Percentiles rank a stretch among this genome's conserved stretches.
Evolutionary conservation across 768 basidiomycete species (phyloP).

Genomic region (Rhodocollybia butyracea): DNA sequence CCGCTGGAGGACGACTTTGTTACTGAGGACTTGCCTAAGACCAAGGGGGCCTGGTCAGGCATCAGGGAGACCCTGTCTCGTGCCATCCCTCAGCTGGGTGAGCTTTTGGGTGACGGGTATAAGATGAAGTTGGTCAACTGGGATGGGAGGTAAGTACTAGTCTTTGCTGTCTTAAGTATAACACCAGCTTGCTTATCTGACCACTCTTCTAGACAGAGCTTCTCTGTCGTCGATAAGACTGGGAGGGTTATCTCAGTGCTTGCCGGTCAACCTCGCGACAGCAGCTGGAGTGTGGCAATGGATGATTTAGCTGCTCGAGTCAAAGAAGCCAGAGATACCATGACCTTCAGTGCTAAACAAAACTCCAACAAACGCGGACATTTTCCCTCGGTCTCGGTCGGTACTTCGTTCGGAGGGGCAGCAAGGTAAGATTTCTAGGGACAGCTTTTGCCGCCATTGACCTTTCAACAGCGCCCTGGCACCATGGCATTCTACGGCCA

Average conservation of each 20-base stretch:
- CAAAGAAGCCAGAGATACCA: not conserved
- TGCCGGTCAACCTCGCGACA: not conserved
- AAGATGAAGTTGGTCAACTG: no score
- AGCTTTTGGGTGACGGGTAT: no score
- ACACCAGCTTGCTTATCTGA: no score
- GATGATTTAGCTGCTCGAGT: not conserved
- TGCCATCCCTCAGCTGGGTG: no score
- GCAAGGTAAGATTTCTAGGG: not conserved
- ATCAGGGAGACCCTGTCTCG: no score
- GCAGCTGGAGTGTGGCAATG: not conserved
- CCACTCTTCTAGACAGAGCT: not conserved
- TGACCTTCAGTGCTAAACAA: not conserved
- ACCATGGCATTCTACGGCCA: not conserved
- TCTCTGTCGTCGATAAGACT: not conserved
- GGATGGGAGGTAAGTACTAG: no score
- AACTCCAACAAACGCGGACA: not conserved
- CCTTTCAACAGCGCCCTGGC: not conserved
- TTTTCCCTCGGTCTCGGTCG: not conserved
- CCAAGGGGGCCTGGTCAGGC: no score
- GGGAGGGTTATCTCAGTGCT: not conserved
- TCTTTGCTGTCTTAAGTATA: no score
- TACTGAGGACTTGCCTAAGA: no score
- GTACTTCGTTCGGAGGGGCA: not conserved
- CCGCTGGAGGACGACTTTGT: no score
- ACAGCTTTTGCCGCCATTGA: not conserved